Evolutionary conservation across 2,329 filamentous ascomycete species (phyloP).

Genomic region (Colletotrichum somersetense): DNA sequence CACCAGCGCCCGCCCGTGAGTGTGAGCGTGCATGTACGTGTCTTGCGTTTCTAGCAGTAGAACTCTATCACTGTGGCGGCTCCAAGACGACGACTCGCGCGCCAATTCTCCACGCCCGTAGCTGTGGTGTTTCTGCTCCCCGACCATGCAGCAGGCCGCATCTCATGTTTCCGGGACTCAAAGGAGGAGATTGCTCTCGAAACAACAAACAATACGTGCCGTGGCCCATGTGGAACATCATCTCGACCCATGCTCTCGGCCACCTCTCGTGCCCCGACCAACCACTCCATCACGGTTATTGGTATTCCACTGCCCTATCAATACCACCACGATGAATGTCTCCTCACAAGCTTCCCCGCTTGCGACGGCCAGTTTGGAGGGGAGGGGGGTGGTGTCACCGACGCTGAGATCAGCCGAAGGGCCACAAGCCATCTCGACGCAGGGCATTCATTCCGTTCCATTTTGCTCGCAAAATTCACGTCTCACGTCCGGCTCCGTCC

Average conservation of each 20-base stretch:
- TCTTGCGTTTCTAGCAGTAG: slow-evolving; percentile 2
- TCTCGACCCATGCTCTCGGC: slow-evolving; percentile 1
- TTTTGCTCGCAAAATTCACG: not conserved
- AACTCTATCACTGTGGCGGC: slow-evolving; percentile 19
- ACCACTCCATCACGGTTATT: not conserved
- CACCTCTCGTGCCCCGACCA: slow-evolving; percentile 3
- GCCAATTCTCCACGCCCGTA: not conserved
- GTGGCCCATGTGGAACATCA: not conserved
- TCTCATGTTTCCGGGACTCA: not conserved
- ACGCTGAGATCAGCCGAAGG: slow-evolving; percentile 22
- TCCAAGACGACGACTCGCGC: slow-evolving; percentile 16
- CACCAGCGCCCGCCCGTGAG: not conserved
- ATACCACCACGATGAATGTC: slow-evolving; percentile 14
- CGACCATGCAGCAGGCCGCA: not conserved
- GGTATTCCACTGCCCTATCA: not conserved
- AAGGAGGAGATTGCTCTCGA: not conserved
- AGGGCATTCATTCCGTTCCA: slow-evolving; percentile 11
- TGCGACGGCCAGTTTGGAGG: slow-evolving; percentile 51
- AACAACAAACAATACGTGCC: not conserved
- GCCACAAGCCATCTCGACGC: slow-evolving; percentile 17
- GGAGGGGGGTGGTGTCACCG: not conserved
- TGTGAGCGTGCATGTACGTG: not conserved
- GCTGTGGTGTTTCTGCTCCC: not conserved
- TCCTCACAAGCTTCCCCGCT: slow-evolving; percentile 49
- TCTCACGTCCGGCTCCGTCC: not conserved